Conservation (phyloP, 2,329 filamentous ascomycete genomes). For the Hirsutella minnesotensis region DNA sequence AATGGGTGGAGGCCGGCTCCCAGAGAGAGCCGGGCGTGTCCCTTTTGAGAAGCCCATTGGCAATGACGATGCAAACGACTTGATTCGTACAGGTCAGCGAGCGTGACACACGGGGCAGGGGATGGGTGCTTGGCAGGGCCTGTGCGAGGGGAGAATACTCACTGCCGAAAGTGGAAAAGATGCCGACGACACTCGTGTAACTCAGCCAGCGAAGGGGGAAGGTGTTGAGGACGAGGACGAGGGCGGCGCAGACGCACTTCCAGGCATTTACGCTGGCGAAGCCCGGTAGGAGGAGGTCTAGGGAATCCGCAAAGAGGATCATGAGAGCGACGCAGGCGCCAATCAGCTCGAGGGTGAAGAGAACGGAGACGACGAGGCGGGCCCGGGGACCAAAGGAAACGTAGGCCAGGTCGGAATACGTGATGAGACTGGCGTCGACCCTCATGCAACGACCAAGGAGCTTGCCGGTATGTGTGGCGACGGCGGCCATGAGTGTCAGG, state of each 20-base stretch:
- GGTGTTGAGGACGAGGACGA: slow-evolving; percentile 75
- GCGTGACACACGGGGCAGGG: background rate
- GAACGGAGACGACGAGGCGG: slow-evolving; percentile 66
- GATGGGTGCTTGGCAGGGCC: background rate
- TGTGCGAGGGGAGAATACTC: slow-evolving; percentile 26
- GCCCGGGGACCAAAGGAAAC: slow-evolving; percentile 79
- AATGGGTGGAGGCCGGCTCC: slow-evolving; percentile 65
- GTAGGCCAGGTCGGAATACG: slow-evolving; percentile 87
- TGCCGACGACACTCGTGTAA: slow-evolving; percentile 87
- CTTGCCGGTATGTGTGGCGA: slow-evolving; percentile 78
- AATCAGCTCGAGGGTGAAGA: slow-evolving; percentile 81
- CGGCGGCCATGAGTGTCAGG: slow-evolving; percentile 58
- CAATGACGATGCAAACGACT: slow-evolving; percentile 76
- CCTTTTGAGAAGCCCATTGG: slow-evolving; percentile 79
- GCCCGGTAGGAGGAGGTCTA: slow-evolving; percentile 65
- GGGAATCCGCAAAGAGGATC: slow-evolving; percentile 86
- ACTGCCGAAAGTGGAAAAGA: slow-evolving; percentile 81
- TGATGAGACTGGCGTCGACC: slow-evolving; percentile 73
- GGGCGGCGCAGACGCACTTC: slow-evolving; percentile 73
- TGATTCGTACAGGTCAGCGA: slow-evolving; percentile 1
- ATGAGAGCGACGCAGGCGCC: slow-evolving; percentile 82
- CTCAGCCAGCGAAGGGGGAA: slow-evolving; percentile 73
- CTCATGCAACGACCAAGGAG: slow-evolving; percentile 82
- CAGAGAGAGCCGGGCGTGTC: slow-evolving; percentile 70
- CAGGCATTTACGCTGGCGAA: slow-evolving; percentile 55